Evolutionary conservation across 257 asterid species (phyloP), one percentile per base, ranked within the genome.

Genomic region (Solanum arcanum): DNA sequence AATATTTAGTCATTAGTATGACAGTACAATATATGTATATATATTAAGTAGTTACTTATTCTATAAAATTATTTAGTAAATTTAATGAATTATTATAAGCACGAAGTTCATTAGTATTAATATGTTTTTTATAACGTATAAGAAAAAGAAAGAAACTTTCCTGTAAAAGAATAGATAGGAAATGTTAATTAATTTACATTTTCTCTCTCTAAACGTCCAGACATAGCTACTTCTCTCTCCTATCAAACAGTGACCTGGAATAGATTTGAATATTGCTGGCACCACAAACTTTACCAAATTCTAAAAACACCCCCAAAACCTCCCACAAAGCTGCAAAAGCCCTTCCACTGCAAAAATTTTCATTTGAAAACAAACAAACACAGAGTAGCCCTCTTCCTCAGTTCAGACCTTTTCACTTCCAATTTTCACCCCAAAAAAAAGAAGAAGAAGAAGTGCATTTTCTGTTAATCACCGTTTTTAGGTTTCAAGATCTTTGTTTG

Each of bases 251-350:
- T 88, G 90, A 90, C 89, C 89, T 90, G 89, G 86, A 56, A 86
- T 86, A 76, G 84, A 83, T 87, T 89, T 89, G 90, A 87, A 87
- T 86, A 87, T 8, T 13, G 83, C 83, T 85, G 87, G 87, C 87
- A 85, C 60, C 82, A 85, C 64, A 56, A 56, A 85, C 87, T 68
- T 68, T 68, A 85, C 73, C 35, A 69, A 75, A 77, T 44, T 77
- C 39, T 14, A 44, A 44, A 77, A 44, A 42, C 62, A 25, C 39
- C 83, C 83, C 83, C 62, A 14, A 77, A 77, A 44, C 62, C 59
- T 77, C 83, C 25, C 83, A 46, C 7, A 44, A 77, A 77, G 60
- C 62, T 44, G 62, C 62, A 42, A 77, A 77, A 77, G 49, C 83
- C 62, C 66, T 60, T 44, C 8, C 2, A 42, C 83, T 14, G 35